Percentiles rank a stretch among this genome's conserved stretches.
phyloP scores from a whole-genome alignment of 2,329 filamentous ascomycete genomes.

The Domatiomyces globalis region DNA sequence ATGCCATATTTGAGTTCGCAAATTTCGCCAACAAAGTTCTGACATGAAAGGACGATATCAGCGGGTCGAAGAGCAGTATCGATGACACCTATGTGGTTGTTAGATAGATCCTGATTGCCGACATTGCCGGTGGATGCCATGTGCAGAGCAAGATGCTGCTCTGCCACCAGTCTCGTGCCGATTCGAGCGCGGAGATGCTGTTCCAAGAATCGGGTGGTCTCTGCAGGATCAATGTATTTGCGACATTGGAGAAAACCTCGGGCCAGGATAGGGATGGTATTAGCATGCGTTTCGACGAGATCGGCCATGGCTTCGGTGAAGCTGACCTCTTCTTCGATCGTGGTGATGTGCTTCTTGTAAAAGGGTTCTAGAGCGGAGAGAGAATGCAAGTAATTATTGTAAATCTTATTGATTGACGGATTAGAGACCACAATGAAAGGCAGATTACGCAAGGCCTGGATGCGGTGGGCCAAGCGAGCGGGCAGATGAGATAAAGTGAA shows the following conservation, averaged over 20 bases:
- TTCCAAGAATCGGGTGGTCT: conserved; percentile 86
- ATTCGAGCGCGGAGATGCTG: conserved; percentile 88
- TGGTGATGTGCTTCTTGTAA: conserved; percentile 56
- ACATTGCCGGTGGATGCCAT: conserved; percentile 58
- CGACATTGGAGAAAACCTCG: conserved; percentile 85
- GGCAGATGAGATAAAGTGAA: conserved; percentile 89
- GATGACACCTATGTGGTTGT: conserved; percentile 82
- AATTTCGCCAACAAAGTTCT: conserved; percentile 83
- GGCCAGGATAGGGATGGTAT: conserved; percentile 87
- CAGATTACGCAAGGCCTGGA: conserved; percentile 81
- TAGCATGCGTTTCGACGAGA: conserved; percentile 84
- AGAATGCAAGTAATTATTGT: conserved; percentile 91
- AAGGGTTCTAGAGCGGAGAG: conserved; percentile 82
- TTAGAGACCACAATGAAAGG: conserved; percentile 99
- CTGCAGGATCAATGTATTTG: conserved; percentile 66
- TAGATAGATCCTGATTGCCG: conserved; percentile 28
- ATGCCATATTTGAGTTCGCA: conserved; percentile 93
- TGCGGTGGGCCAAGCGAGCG: conserved; percentile 81
- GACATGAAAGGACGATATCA: conserved; percentile 67
- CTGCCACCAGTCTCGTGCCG: conserved; percentile 81
- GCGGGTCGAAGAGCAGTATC: conserved; percentile 78
- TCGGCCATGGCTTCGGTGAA: conserved; percentile 91
- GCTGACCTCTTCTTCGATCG: conserved; percentile 69
- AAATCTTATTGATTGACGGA: conserved; percentile 83
- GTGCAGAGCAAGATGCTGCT: conserved; percentile 92